phyloP scores from a whole-genome alignment of 116 monocot species.

The Dioscorea cayenensis region DNA sequence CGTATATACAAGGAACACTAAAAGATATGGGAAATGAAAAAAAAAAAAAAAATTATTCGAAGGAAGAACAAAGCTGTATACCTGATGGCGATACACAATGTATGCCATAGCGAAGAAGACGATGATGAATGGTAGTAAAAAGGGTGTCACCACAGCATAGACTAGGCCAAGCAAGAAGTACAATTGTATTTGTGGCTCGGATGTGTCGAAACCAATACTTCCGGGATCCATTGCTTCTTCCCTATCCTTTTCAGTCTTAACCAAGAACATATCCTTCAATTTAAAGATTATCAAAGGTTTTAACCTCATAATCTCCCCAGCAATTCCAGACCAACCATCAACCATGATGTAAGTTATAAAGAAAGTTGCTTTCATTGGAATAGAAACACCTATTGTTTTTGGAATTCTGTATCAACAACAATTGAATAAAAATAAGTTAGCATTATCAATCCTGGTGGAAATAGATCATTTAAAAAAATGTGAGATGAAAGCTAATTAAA shows the following conservation, averaged over 20 bases:
- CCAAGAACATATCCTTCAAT: conserved; percentile 85
- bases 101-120: conserved; percentile 81
- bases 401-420: conserved; percentile 53
- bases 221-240: conserved; percentile 95
- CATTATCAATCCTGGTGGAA: background rate
- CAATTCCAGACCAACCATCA: conserved; percentile 97
- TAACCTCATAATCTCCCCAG: conserved; percentile 79
- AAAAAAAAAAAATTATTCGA: background rate
- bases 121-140: conserved; percentile 85
- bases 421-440: background rate
- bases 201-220: conserved; percentile 71
- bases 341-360: conserved; percentile 94
- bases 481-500: background rate
- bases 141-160: conserved; percentile 85
- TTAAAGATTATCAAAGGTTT: conserved; percentile 81
- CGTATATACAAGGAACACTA: background rate
- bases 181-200: conserved; percentile 85
- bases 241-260: conserved; percentile 94
- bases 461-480: background rate
- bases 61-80: conserved; percentile 13
- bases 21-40: background rate
- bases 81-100: conserved; percentile 92
- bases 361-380: conserved; percentile 94
- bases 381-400: conserved; percentile 61
- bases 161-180: conserved; percentile 95